Evolutionary conservation across 495 filamentous ascomycete species (phyloP), one percentile per base, ranked within the genome.

Genomic region (Penicillium salamii): DNA sequence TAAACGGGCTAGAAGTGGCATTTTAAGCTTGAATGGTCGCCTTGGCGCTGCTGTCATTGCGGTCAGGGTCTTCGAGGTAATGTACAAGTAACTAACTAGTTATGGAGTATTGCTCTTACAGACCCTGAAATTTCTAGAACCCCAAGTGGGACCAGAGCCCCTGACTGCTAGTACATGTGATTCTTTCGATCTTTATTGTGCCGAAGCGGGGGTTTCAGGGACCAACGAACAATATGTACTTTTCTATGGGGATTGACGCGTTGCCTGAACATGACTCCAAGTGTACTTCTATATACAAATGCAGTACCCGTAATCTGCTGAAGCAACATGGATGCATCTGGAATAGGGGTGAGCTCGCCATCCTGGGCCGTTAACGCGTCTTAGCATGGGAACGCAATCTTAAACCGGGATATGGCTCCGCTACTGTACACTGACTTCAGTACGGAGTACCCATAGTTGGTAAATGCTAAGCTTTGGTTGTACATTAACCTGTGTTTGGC

Each of bases 61-160:
- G 28, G 29, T 24, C 13, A 35, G 17, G 3, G 20, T 32, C 2
- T 31, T 32, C 15, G 41, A n/a, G n/a, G n/a, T n/a, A n/a, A n/a
- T n/a, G n/a, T n/a, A n/a, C n/a, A n/a, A n/a, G n/a, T n/a, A n/a
- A n/a, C n/a, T n/a, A n/a, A n/a, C n/a, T n/a, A n/a, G n/a, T n/a
- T n/a, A n/a, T 24, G 17, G 43, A 21, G 37, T 33, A 53, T 42
- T 53, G 37, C 43, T 49, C 13, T 54, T 52, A 54, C 57, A 32
- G 57, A 60, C 57, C 57, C 53, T 60, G 57, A 55, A 59, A 53
- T 42, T 34, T 19, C 42, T 47, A 45, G 50, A 26, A 28, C 5
- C n/a, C 14, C 24, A 21, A 32, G 37, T 49, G 48, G 47, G 31
- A 21, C 43, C 39, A 9, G 7, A 32, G 26, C 57, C 57, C 57